These are phyloP conservation scores for Syzygium syzygioides DNA, from an alignment of 441 rosid genomes.

Conservation along the genomic window DNA sequence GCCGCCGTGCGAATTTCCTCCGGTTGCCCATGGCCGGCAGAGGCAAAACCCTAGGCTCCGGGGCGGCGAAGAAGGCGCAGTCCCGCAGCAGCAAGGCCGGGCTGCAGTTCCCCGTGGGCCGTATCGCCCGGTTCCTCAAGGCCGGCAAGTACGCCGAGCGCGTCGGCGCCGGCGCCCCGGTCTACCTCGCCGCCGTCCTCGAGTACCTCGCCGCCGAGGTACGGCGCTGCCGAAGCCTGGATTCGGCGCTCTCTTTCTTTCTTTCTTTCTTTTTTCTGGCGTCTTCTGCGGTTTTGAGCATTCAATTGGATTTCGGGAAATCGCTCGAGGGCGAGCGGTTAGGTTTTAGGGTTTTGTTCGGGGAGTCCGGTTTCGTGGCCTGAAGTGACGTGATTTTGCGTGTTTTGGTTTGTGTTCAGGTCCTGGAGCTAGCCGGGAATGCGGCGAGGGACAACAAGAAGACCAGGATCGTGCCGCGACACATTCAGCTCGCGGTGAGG, in stretches of 20 bases:
- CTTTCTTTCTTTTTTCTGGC: too few species aligned
- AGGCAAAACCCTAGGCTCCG: conserved; percentile 86
- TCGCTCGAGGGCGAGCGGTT: neutral
- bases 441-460: conserved; percentile 96
- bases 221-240: neutral
- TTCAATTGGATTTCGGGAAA: neutral
- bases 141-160: conserved; percentile 98
- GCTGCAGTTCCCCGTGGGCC: conserved; percentile 91
- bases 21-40: conserved; percentile 66
- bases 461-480: conserved; percentile 86
- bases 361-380: neutral
- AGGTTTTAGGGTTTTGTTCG: neutral
- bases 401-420: conserved; percentile 24
- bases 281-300: neutral
- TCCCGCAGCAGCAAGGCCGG: conserved; percentile 97
- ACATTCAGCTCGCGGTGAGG: conserved; percentile 86
- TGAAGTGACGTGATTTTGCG: neutral
- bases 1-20: too few species aligned
- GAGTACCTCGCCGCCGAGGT: conserved; percentile 96
- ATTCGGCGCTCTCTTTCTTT: neutral
- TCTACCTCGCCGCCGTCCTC: conserved; percentile 89
- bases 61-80: conserved; percentile 80
- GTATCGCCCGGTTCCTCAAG: conserved; percentile 88
- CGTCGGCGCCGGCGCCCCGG: conserved; percentile 97
- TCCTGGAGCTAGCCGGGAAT: conserved; percentile 89